Evolutionary conservation across 192 early-diverging fungal genomes (phyloP).

Genomic region (Coemansia sp.): DNA sequence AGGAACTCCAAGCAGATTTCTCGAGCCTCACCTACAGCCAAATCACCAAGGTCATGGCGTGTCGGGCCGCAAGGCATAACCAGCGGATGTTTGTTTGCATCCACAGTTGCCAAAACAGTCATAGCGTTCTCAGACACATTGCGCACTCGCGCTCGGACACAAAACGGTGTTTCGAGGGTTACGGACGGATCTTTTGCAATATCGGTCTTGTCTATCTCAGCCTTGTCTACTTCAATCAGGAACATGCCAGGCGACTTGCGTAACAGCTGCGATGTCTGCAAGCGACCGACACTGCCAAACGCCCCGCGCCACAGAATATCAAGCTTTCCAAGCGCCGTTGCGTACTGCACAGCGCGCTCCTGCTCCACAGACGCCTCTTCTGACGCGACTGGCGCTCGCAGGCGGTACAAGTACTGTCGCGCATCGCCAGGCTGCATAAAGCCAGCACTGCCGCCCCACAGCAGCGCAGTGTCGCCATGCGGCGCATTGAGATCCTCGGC

Average conservation of each 20-base stretch:
- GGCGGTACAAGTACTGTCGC: constrained; percentile 88
- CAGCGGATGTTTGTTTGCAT: constrained; percentile 27
- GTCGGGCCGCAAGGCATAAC: constrained; percentile 42
- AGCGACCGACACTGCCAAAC: constrained; percentile 82
- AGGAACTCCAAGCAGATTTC: constrained; percentile 78
- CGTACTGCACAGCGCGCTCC: constrained; percentile 57
- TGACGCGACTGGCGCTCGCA: constrained; percentile 61
- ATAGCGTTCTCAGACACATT: constrained; percentile 46
- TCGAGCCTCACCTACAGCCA: constrained; percentile 59
- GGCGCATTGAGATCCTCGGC: constrained; percentile 44
- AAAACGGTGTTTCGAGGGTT: constrained; percentile 37
- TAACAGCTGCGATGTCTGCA: constrained; percentile 90
- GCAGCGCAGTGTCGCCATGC: constrained; percentile 11
- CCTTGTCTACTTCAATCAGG: constrained; percentile 37
- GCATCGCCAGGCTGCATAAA: constrained; percentile 71
- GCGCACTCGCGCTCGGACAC: constrained; percentile 29
- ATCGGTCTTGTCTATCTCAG: constrained; percentile 8
- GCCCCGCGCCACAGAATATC: constrained; percentile 95
- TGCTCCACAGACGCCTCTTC: constrained; percentile 48
- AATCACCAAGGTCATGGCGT: constrained; percentile 59
- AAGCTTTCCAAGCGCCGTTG: constrained; percentile 85
- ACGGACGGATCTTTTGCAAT: background rate
- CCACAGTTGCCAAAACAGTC: constrained; percentile 24
- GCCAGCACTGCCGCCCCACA: constrained; percentile 29
- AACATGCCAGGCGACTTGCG: constrained; percentile 74